Evolutionary conservation across 2,329 filamentous ascomycete genomes (phyloP).

Genomic region (Boeremia exigua): DNA sequence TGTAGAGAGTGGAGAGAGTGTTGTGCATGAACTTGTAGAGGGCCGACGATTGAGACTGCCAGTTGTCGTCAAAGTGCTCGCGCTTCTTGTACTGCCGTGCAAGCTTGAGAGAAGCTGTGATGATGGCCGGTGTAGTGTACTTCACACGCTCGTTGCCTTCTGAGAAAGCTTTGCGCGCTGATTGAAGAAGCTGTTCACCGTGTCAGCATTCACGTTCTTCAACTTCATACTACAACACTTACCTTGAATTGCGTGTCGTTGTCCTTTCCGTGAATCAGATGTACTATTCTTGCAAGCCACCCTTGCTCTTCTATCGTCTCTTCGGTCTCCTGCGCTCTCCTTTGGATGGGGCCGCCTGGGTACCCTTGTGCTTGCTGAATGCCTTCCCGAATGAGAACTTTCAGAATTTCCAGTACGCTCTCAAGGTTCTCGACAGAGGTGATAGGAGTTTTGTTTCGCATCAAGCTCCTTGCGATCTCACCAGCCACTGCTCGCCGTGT

Average conservation of each 20-base stretch:
- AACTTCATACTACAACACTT: constrained; percentile 8
- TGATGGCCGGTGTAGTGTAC: constrained; percentile 90
- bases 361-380: constrained; percentile 82
- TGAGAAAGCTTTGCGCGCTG: constrained; percentile 81
- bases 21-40: constrained; percentile 97
- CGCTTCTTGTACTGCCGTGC: constrained; percentile 86
- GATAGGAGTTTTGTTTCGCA: constrained; percentile 82
- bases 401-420: constrained; percentile 84
- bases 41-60: constrained; percentile 75
- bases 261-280: constrained; percentile 80
- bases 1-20: constrained; percentile 83
- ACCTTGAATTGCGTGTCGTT: constrained; percentile 93
- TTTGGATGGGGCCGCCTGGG: constrained; percentile 74
- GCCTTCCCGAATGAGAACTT: constrained; percentile 92
- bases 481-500: constrained; percentile 90
- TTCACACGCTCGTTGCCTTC: constrained; percentile 95
- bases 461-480: constrained; percentile 81
- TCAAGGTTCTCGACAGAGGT: constrained; percentile 80
- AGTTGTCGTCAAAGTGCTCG: constrained; percentile 84
- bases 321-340: constrained; percentile 84
- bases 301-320: constrained; percentile 98
- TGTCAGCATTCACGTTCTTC: constrained; percentile 10
- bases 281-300: constrained; percentile 90
- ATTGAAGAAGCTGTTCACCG: constrained; percentile 72
- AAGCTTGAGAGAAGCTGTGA: constrained; percentile 88